Percentiles rank a stretch among this genome's conserved stretches.
Evolutionary conservation across 1,284 basidiomycete genomes (phyloP).

Genomic region (Cryptococcus sp.): DNA sequence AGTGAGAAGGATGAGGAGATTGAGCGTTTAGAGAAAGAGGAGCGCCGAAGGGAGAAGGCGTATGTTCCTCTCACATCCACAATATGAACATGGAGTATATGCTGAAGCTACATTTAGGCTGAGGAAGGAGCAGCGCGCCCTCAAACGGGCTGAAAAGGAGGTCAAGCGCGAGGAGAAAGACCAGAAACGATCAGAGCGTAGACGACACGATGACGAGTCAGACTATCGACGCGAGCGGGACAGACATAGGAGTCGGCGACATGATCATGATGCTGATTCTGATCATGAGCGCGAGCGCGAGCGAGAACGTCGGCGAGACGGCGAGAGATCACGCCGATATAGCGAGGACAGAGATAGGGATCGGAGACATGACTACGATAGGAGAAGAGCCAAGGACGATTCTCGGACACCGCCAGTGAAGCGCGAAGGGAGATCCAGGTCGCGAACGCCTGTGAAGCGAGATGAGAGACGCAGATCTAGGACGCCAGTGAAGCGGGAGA

Average conservation of each 20-base stretch:
- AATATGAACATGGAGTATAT: background rate
- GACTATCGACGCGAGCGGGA: constrained; percentile 17
- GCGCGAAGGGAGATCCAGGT: constrained; percentile 3
- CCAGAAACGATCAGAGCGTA: constrained; percentile 12
- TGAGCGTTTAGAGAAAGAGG: constrained; percentile 44
- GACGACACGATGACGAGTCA: constrained; percentile 15
- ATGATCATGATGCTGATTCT: constrained; percentile 9
- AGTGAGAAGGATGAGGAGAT: constrained; percentile 36
- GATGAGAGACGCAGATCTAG: constrained; percentile 6
- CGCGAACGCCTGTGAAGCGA: background rate
- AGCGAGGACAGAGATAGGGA: constrained; percentile 13
- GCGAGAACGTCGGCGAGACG: background rate
- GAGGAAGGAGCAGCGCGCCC: constrained; percentile 47
- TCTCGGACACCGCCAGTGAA: constrained; percentile 12
- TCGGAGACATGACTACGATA: constrained; percentile 9
- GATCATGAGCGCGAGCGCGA: constrained; percentile 6
- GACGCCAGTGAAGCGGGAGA: constrained; percentile 11
- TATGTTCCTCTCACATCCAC: constrained; percentile 24
- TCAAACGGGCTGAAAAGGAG: constrained; percentile 45
- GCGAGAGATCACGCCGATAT: background rate
- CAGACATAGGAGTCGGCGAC: constrained; percentile 8
- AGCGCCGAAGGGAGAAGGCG: constrained; percentile 46
- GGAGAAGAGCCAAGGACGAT: constrained; percentile 11
- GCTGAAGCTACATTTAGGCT: constrained; percentile 23
- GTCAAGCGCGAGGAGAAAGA: constrained; percentile 44